Evolutionary conservation across 225 moss, liverwort and hornwort species (phyloP).

Genomic region (Pleurozium schreberi): DNA sequence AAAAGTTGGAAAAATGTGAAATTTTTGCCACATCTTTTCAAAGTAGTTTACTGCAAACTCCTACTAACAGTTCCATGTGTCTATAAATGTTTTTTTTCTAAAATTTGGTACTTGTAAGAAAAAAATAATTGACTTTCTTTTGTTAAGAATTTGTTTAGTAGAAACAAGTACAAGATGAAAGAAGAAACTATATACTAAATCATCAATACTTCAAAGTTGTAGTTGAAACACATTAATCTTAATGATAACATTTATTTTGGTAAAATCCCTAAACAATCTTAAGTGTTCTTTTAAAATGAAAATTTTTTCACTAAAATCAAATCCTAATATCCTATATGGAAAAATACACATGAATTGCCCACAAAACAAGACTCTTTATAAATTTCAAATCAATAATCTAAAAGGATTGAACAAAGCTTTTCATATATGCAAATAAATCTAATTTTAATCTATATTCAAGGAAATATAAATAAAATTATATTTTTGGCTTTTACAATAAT

Average conservation of each 20-base stretch:
- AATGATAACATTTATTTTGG: too few relatives aligned
- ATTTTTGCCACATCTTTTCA: too few relatives aligned
- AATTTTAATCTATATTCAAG: background rate
- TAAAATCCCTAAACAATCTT: accelerated
- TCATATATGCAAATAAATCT: accelerated
- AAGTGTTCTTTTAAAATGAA: background rate
- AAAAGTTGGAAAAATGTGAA: too few relatives aligned
- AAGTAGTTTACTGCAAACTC: too few relatives aligned
- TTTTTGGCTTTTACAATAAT: background rate
- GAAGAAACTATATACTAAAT: background rate
- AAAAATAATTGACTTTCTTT: background rate
- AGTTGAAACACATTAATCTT: background rate
- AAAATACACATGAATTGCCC: accelerated
- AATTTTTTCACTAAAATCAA: background rate
- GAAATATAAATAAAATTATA: too few relatives aligned
- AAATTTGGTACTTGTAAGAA: too few relatives aligned
- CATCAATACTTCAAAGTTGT: too few relatives aligned
- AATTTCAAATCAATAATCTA: background rate
- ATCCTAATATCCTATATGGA: background rate
- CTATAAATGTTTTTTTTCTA: too few relatives aligned
- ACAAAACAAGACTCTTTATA: background rate
- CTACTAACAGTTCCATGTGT: too few relatives aligned
- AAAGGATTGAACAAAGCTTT: background rate
- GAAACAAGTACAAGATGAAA: background rate
- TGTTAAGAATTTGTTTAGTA: background rate